Evolutionary conservation across 2,329 filamentous ascomycete species (phyloP).

Genomic region (Paracoccidioides brasiliensis): DNA sequence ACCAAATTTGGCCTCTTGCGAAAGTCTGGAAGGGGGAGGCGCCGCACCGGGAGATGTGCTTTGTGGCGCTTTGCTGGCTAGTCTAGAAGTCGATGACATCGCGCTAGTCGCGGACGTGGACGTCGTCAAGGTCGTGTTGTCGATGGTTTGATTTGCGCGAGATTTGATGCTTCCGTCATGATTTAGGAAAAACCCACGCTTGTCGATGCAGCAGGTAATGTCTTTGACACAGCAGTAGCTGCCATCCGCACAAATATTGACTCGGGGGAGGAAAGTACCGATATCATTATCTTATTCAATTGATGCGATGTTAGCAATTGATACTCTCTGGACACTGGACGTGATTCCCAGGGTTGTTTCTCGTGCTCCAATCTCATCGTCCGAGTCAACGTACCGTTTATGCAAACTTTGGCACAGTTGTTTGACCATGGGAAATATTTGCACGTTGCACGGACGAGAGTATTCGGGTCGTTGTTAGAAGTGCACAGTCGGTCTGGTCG

Average conservation of each 20-base stretch:
- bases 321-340: not conserved
- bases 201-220: not conserved
- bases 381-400: not conserved
- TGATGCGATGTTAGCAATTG: not conserved
- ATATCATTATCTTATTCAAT: not conserved
- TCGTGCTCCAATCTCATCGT: not conserved
- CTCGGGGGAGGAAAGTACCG: not conserved
- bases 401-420: not conserved
- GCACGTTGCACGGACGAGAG: not conserved
- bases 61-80: not conserved
- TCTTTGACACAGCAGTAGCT: slow-evolving; percentile 2
- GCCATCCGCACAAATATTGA: not conserved
- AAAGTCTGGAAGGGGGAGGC: not conserved
- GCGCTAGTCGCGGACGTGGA: not conserved
- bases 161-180: not conserved
- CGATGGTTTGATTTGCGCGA: not conserved
- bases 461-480: not conserved
- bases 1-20: not conserved
- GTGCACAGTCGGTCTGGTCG: not conserved
- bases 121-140: not conserved
- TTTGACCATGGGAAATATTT: not conserved
- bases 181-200: not conserved
- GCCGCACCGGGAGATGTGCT: not conserved
- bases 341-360: not conserved
- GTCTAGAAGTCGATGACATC: not conserved